Base-by-base conservation (phyloP, 768 basidiomycete genomes). In the Phanerodontia chrysosporium region DNA sequence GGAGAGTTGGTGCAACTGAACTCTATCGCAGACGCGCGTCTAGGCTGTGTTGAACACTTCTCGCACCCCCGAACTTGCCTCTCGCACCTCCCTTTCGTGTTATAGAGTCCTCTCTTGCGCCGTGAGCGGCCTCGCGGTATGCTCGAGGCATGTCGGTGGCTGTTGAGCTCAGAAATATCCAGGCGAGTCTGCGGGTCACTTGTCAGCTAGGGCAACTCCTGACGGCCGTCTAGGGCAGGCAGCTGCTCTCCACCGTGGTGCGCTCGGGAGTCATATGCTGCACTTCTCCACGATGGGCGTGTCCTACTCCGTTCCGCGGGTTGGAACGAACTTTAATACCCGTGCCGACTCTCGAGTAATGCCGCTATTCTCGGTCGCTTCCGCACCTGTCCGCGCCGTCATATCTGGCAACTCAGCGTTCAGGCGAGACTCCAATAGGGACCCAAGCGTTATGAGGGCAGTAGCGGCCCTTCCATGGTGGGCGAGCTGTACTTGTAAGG, bases 1-100 rank as follows among this genome's bases (percentile, higher is more conserved):
- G 52, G 21, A 7, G 42, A 27, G 36, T 53, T 53, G 52, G 52
- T 53, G 52, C 52, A n/a, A 18, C 1, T 30, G 52, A 53, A 53
- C 35, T 42, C 35, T 39, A 53, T 53, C 52, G 24, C 21, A 25
- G 22, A 12, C 36, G 52, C 52, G 52, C 52, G 52, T 32, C 52
- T 53, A 25, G 18, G 29, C 39, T 12, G 4, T 18, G 39, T 18
- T 18, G 8, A 4, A n/a, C 14, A 30, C 49, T 32, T 13, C 49
- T 51, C 49, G 27, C 29, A 21, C n/a, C 49, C 12, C 27, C 49
- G 29, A 25, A 29, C 29, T 22, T 42, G 39, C 30, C 30, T 51
- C 35, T 51, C 21, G 51, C 51, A 30, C 51, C 51, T 27, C 9
- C 25, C 32, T 21, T 13, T 53, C 22, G 32, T 36, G 16, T 21